A percentile compares a stretch with the other conserved stretches of the same genome.
These are phyloP conservation scores for Trypanosoma avium DNA, from an alignment of 208 protist genomes.

Conservation along the genomic window DNA sequence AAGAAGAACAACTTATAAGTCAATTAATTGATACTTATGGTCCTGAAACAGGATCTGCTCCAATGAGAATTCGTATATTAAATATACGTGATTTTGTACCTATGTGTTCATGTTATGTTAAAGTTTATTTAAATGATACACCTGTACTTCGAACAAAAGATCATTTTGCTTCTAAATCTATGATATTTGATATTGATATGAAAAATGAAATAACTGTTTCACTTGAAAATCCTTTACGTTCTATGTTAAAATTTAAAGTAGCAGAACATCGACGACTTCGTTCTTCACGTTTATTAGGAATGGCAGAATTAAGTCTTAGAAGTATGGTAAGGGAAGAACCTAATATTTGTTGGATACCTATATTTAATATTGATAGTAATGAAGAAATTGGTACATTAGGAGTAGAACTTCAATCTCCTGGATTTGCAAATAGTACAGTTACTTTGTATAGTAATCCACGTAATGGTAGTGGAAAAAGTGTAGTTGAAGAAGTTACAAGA, in stretches of 20 bases:
- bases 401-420: constrained; percentile 69
- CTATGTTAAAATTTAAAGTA: constrained; percentile 56
- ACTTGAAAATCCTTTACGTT: constrained; percentile 44
- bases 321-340: constrained; percentile 57
- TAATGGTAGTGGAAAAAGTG: constrained; percentile 1
- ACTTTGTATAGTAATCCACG: constrained; percentile 36
- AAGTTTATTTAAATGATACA: constrained; percentile 56
- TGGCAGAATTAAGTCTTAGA: constrained; percentile 50
- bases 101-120: constrained; percentile 58
- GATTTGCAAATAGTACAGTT: constrained; percentile 57
- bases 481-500: constrained; percentile 42
- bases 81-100: constrained; percentile 50
- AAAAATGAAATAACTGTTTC: constrained; percentile 62
- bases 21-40: constrained; percentile 26
- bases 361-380: constrained; percentile 28
- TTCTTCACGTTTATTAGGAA: constrained; percentile 37
- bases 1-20: constrained; percentile 39
- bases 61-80: constrained; percentile 70
- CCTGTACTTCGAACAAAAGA: constrained; percentile 56
- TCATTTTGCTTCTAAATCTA: constrained; percentile 25
- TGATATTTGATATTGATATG: constrained; percentile 54
- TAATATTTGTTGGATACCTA: constrained; percentile 70
- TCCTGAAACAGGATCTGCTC: constrained; percentile 38
- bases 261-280: constrained; percentile 40
- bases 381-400: constrained; percentile 45